phyloP scores from a whole-genome alignment of 2,329 filamentous ascomycete species.

The Pseudogymnoascus pannorum region DNA sequence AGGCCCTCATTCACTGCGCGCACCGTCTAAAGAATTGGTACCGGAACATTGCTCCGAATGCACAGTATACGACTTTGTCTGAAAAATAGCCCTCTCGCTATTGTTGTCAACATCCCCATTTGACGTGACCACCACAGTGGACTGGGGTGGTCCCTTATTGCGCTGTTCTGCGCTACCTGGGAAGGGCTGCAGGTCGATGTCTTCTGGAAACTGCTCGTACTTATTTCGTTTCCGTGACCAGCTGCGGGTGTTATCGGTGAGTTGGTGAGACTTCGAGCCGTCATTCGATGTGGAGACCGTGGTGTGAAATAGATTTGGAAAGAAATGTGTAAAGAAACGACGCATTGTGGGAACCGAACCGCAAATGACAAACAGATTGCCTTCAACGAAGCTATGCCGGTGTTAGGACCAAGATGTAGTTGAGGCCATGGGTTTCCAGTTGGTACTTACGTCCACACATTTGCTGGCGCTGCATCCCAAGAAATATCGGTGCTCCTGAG shows the following conservation, averaged over 20 bases:
- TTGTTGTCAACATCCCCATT: not conserved
- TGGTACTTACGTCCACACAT: slow-evolving; percentile 26
- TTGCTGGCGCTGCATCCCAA: slow-evolving; percentile 27
- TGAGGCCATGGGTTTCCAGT: not conserved
- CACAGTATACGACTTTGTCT: slow-evolving; percentile 6
- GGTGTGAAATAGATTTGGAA: slow-evolving; percentile 27
- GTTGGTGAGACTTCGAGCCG: not conserved
- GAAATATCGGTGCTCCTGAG: slow-evolving; percentile 24
- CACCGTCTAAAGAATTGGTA: not conserved
- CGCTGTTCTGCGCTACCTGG: not conserved
- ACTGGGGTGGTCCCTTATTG: not conserved
- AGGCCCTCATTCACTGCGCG: not conserved
- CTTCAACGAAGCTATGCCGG: slow-evolving; percentile 30
- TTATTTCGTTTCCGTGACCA: not conserved
- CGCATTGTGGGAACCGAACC: slow-evolving; percentile 35
- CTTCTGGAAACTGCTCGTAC: not conserved
- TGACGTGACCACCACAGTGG: not conserved
- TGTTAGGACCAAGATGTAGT: not conserved
- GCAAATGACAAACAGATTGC: slow-evolving; percentile 36
- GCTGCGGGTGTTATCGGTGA: not conserved
- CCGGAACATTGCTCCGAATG: not conserved
- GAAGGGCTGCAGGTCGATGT: not conserved
- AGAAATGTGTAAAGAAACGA: slow-evolving; percentile 34
- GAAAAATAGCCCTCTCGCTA: slow-evolving; percentile 11
- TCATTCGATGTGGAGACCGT: not conserved